These are phyloP conservation scores for Euphrasia arctica DNA, from an alignment of 305 asterid genomes.

Conservation along the genomic window DNA sequence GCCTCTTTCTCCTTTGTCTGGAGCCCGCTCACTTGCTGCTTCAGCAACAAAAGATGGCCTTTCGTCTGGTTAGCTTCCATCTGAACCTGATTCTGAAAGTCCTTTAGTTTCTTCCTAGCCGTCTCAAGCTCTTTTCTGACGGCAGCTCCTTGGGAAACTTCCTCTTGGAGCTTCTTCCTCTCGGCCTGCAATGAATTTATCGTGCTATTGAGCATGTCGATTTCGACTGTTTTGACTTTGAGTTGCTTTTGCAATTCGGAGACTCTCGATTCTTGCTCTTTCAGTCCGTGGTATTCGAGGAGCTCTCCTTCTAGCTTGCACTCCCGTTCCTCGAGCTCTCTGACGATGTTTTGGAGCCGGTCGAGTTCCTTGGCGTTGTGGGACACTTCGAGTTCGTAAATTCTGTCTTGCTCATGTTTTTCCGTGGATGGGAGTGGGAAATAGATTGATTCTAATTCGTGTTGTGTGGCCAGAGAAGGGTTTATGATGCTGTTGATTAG, in stretches of 20 bases:
- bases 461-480: conserved; percentile 44
- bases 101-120: conserved; percentile 76
- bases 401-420: conserved; percentile 55
- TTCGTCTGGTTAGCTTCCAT: conserved; percentile 89
- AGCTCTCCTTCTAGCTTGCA: conserved; percentile 95
- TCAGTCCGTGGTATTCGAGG: conserved; percentile 79
- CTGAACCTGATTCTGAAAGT: conserved; percentile 84
- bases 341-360: conserved; percentile 61
- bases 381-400: conserved; percentile 72
- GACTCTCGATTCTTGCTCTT: conserved; percentile 83
- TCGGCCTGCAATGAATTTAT: conserved; percentile 78
- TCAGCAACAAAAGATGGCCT: conserved; percentile 80
- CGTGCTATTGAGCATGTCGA: conserved; percentile 84
- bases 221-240: conserved; percentile 78
- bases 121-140: conserved; percentile 67
- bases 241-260: conserved; percentile 81
- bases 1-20: conserved; percentile 83
- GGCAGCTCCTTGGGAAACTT: conserved; percentile 54
- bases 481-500: conserved; percentile 64
- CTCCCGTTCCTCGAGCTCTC: conserved; percentile 85
- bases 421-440: conserved; percentile 64
- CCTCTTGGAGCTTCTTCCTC: conserved; percentile 91
- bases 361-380: conserved; percentile 71
- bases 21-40: conserved; percentile 85
- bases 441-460: conserved; percentile 73